These are phyloP conservation scores for Austroboletus festivus DNA, from an alignment of 768 basidiomycete genomes.

Conservation along the genomic window DNA sequence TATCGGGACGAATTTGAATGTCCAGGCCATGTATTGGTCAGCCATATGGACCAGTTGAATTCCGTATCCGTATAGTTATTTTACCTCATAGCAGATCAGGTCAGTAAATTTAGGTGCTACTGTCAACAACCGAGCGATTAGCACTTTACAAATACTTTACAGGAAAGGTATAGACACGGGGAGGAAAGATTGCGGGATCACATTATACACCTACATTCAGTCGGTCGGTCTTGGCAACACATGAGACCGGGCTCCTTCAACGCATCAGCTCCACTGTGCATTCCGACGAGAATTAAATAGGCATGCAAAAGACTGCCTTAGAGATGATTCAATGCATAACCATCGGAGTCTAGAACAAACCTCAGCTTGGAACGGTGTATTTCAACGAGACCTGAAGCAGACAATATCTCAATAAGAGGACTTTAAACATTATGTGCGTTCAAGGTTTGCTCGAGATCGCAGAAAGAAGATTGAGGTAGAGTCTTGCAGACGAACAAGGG, in stretches of 20 bases:
- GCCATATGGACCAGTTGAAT: no score
- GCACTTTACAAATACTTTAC: no score
- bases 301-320: conserved; percentile 2
- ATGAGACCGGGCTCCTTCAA: conserved; percentile 5
- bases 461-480: background rate
- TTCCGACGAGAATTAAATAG: background rate
- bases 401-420: conserved; percentile 9
- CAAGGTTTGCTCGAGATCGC: background rate
- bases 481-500: background rate
- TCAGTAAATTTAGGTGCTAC: no score
- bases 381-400: background rate
- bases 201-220: background rate
- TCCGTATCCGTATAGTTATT: no score
- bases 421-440: conserved; percentile 2
- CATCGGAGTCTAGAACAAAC: conserved; percentile 2
- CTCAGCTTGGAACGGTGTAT: background rate
- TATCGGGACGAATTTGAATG: background rate
- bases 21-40: no score
- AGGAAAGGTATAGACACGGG: no score
- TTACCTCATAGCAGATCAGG: no score
- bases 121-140: no score
- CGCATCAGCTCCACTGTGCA: background rate
- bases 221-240: no score
- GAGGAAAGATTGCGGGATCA: no score
- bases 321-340: background rate